Evolutionary conservation across 495 filamentous ascomycete genomes (phyloP), one percentile per base, ranked within the genome.

Genomic region (Penicillium chermesinum): DNA sequence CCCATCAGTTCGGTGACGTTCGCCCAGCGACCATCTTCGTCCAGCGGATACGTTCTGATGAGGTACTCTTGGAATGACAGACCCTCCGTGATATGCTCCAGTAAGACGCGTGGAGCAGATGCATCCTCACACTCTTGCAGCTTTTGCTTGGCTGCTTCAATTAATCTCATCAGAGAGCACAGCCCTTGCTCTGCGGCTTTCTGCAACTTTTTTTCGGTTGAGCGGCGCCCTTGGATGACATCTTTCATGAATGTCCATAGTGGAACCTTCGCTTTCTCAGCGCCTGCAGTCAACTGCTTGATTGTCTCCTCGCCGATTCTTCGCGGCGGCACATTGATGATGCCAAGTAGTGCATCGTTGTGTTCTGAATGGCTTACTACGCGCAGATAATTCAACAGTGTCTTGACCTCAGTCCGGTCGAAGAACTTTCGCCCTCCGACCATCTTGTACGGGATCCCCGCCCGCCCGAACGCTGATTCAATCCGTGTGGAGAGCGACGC

Each of bases 341-440:
- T 83, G 22, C 88, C 81, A 30, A 83, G 77, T 2, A 97, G 56
- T 1, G 94, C 89, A 63, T 97, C 94, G 46, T 89, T 95, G 55
- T 95, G 91, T 13, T 84, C 77, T 2, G 89, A 89, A 57, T 95
- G 88, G 61, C 85, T 82, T 30, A 96, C 79, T 5, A 94, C 84
- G 20, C 90, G 77, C 17, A 97, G 70, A 63, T 99, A 97, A 62
- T 97, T 90, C 7, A 99, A 64, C 1, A 97, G 62, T 3, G 85
- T 78, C 62, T 94, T 96, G 58, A 99, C 84, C 66, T 99, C 94
- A 9, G 80, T 74, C 38, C 94, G 81, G 54, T 99, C 94, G 57
- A 91, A 99, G 66, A 99, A 99, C 46, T 84, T 83, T 25, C 82
- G 78, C 0, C 94, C 94, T 57, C 87, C 94, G 41, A 96, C 87